These are phyloP conservation scores for Petrea volubilis DNA, from an alignment of 257 asterid species.

Conservation along the genomic window DNA sequence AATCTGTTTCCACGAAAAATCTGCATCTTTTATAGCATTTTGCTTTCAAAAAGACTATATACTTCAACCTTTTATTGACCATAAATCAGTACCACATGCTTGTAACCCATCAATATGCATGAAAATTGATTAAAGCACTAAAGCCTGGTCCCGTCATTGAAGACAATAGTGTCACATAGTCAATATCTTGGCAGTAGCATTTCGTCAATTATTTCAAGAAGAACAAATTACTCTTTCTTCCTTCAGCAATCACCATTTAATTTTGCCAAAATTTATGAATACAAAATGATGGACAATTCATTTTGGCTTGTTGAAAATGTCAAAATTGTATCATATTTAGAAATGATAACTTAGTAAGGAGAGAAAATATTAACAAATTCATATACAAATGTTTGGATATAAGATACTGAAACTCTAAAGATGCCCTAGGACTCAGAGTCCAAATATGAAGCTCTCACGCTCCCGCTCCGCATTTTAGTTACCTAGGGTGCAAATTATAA, in stretches of 20 bases:
- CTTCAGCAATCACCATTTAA: not conserved
- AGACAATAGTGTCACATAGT: conserved; percentile 6
- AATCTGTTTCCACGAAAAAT: not conserved
- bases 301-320: not conserved
- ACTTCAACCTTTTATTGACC: not conserved
- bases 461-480: not conserved
- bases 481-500: not conserved
- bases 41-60: not conserved
- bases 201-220: not conserved
- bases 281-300: not conserved
- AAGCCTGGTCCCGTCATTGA: not conserved
- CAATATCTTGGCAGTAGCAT: not conserved
- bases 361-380: not conserved
- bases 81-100: not conserved
- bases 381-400: not conserved
- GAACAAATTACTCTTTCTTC: not conserved
- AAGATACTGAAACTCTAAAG: not conserved
- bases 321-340: not conserved
- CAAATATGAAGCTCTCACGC: not conserved
- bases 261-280: conserved; percentile 2
- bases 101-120: not conserved
- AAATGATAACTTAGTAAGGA: not conserved
- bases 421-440: not conserved
- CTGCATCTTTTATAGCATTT: not conserved
- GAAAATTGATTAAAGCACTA: not conserved